Evolutionary conservation across 306 rosid genomes (phyloP), one percentile per base, ranked within the genome.

Genomic region (Rosa persica): DNA sequence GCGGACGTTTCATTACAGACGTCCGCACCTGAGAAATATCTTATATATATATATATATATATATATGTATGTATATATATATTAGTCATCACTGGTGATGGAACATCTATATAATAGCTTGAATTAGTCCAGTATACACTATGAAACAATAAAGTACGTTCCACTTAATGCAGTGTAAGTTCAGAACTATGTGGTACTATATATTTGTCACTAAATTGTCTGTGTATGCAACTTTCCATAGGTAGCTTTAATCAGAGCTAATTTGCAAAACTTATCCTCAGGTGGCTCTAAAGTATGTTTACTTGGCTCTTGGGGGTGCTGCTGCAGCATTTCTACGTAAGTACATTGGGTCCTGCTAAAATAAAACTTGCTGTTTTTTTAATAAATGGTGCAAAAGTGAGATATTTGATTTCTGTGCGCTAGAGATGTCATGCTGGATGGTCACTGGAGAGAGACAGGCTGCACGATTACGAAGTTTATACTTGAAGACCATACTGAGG

Each of bases 351-450:
- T 25, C 39, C 66, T 23, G 13, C 34, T 4, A 25, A 60, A 25
- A 22, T 47, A 15, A 62, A 67, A 72, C 61, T 27, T 40, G 8
- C 60, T 65, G 4, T 30, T 9, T 8, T 25, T 52, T 30, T 19
- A 10, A 73, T 6, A 10, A 52, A 42, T 34, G 16, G 67, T 43
- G 57, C 15, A 23, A 11, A 60, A n/a, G 2, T 23, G 68, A 79
- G 67, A 52, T 49, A 36, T 38, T 57, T 55, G 1, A 34, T 70
- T 86, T 82, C 34, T 70, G 25, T 70, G 69, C 76, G 72, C 34
- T 87, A 91, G 97, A 93, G 85, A 81, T 93, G 82, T 75, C 91
- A 12, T 88, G 97, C 52, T 93, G 97, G 98, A 89, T 93, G 92
- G 77, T 91, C 62, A 91, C 98, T 5, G 94, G 94, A 75, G 94